Evolutionary conservation across 805 yeast genomes (phyloP).

Genomic region (Saccharomycopsis vini): DNA sequence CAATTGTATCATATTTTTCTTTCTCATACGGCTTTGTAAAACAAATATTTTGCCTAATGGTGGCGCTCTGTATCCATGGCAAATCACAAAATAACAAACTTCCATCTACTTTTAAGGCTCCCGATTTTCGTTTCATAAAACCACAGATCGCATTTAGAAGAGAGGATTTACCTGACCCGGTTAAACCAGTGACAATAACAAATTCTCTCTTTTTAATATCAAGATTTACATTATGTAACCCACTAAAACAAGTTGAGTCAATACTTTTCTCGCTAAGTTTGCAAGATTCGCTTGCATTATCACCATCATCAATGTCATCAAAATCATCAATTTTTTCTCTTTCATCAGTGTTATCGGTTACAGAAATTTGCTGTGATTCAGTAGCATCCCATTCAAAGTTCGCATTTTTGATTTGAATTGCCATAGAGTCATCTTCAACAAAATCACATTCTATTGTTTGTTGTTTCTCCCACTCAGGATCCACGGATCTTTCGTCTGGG

Average conservation of each 20-base stretch:
- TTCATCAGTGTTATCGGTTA: too few species aligned
- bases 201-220: conserved; percentile 51
- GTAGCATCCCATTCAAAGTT: conserved; percentile 54
- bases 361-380: conserved; percentile 9
- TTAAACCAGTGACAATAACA: conserved; percentile 63
- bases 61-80: conserved; percentile 70
- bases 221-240: conserved; percentile 32
- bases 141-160: conserved; percentile 60
- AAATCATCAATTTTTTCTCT: conserved; percentile 22
- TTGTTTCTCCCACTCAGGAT: conserved; percentile 12
- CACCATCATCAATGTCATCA: conserved; percentile 14
- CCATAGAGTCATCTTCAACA: conserved; percentile 22
- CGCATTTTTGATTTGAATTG: conserved; percentile 44
- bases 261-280: too few species aligned
- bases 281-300: too few species aligned
- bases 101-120: conserved; percentile 42
- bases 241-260: conserved; percentile 2
- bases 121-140: conserved; percentile 44
- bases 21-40: conserved; percentile 45
- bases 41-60: conserved; percentile 54
- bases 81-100: conserved; percentile 35
- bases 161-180: conserved; percentile 73
- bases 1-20: conserved; percentile 40
- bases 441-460: conserved; percentile 19
- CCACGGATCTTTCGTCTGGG: neutral